Percentiles rank a stretch among this genome's conserved stretches.
Conservation (phyloP, 1,284 basidiomycete genomes). For the Ustilago shanxiensis region DNA sequence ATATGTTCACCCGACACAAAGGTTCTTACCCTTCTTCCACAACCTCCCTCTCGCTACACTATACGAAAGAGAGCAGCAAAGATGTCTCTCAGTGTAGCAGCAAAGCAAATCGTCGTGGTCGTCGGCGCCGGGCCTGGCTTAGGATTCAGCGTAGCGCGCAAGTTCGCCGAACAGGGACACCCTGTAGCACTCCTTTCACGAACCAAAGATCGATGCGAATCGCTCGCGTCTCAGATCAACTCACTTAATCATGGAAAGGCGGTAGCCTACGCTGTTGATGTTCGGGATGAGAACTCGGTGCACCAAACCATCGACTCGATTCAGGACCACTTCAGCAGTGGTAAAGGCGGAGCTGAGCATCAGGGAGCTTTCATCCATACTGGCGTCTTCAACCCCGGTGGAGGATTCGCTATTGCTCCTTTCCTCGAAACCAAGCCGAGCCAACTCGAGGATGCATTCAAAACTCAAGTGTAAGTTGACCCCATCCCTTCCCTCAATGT, state of each 20-base stretch:
- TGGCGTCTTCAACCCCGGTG: constrained; percentile 49
- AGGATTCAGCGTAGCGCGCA: constrained; percentile 39
- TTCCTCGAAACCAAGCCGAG: constrained; percentile 49
- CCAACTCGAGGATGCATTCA: constrained; percentile 45
- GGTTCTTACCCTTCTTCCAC: no score
- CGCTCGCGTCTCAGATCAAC: constrained; percentile 45
- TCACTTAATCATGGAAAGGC: constrained; percentile 24
- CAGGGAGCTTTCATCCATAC: constrained; percentile 40
- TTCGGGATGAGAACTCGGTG: constrained; percentile 36
- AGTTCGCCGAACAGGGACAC: constrained; percentile 44
- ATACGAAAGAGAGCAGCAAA: background rate
- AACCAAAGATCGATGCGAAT: constrained; percentile 34
- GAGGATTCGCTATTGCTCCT: constrained; percentile 33
- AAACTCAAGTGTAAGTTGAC: constrained; percentile 47
- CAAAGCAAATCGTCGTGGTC: constrained; percentile 47
- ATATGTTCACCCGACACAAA: constrained; percentile 1
- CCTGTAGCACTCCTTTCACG: constrained; percentile 51
- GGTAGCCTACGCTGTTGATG: constrained; percentile 40
- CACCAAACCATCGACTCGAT: constrained; percentile 27
- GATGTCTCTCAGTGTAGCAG: constrained; percentile 21
- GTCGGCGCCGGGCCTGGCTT: constrained; percentile 43
- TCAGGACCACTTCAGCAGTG: constrained; percentile 30
- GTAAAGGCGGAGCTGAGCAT: constrained; percentile 31
- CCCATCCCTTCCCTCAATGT: no score
- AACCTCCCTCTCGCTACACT: background rate